Conservation (phyloP, 1,284 basidiomycete species). For the Apiotrichum mycotoxinovorans region DNA sequence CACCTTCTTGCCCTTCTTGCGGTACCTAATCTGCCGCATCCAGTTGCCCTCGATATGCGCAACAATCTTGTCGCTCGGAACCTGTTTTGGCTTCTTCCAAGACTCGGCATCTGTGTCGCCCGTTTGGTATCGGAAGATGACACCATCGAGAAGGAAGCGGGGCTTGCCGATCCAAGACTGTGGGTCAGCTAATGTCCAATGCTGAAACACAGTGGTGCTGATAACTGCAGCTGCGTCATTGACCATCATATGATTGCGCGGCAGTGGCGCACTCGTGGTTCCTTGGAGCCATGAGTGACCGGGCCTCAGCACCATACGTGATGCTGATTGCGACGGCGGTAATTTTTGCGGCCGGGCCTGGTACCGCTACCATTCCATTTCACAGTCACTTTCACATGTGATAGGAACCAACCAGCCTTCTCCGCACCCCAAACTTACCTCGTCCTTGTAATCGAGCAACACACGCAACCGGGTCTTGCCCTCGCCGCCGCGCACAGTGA, state of each 20-base stretch:
- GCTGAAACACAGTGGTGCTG: too few relatives aligned
- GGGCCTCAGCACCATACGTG: too few relatives aligned
- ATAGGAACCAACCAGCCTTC: background rate
- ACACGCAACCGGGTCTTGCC: slow-evolving; percentile 64
- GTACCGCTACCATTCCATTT: too few relatives aligned
- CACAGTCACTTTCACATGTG: too few relatives aligned
- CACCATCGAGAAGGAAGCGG: slow-evolving; percentile 82
- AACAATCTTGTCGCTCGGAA: slow-evolving; percentile 72
- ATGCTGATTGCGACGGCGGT: too few relatives aligned
- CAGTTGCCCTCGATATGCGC: slow-evolving; percentile 86
- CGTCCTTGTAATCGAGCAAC: slow-evolving; percentile 92
- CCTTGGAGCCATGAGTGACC: too few relatives aligned
- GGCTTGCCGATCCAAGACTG: slow-evolving; percentile 89
- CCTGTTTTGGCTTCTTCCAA: slow-evolving; percentile 86
- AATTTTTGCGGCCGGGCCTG: too few relatives aligned
- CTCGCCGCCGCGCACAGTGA: slow-evolving; percentile 73
- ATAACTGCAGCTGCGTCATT: too few relatives aligned
- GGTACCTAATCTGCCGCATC: slow-evolving; percentile 78
- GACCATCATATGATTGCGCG: too few relatives aligned
- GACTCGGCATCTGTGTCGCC: slow-evolving; percentile 54
- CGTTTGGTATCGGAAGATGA: slow-evolving; percentile 70
- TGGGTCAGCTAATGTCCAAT: background rate
- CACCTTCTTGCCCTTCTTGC: slow-evolving; percentile 61
- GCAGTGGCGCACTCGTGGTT: too few relatives aligned
- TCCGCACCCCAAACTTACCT: slow-evolving; percentile 56